Base-by-base conservation (phyloP, 225 moss, liverwort and hornwort genomes). In the Polytrichum commune region DNA sequence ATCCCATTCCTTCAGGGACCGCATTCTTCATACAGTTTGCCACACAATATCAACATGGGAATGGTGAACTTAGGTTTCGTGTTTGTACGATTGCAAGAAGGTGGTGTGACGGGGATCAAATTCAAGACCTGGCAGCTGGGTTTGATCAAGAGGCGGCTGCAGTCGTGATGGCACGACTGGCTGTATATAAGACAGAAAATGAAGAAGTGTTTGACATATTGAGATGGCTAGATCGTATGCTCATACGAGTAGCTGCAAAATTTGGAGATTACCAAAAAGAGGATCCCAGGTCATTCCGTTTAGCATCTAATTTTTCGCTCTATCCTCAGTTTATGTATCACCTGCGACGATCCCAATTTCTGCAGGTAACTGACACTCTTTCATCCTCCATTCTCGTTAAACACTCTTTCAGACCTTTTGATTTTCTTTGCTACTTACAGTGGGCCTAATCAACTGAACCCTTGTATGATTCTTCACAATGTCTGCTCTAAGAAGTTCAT, bases 321-420 rank as follows among this genome's bases (percentile, higher is more conserved):
- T 96, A 93, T 74, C 96, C 96, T 71, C 93, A 92, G 75, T 96
- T 96, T 71, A 96, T 96, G 96, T 96, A 90, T 74, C 96, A 96
- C 74, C 87, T 96, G 33, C 92, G 96, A 32, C 89, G 96, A 68
- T 96, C 96, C 16, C 96, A 96, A 76, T 96, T 96, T 75, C 76
- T 96, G 57, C 96, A 96, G 88, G 88, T 88, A 29, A n/a, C 58
- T 23, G 22, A 19, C 53, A 19, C 46, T 46, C 3, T 46, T 13
- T 46, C 46, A 46, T 46, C 46, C 46, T 46, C 13, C 46, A 46
- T 13, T 46, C 3, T 46, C 0, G 46, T 7, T 16, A 1, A 46
- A 46, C 46, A 13, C 46, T 13, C 46, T 46, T 46, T 46, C 46
- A 46, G 46, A 46, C 13, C 46, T 46, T 38, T 38, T 13, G 9